Evolutionary conservation across 2,329 filamentous ascomycete species (phyloP), one percentile per base, ranked within the genome.

Genomic region (Colletotrichum spinosum): DNA sequence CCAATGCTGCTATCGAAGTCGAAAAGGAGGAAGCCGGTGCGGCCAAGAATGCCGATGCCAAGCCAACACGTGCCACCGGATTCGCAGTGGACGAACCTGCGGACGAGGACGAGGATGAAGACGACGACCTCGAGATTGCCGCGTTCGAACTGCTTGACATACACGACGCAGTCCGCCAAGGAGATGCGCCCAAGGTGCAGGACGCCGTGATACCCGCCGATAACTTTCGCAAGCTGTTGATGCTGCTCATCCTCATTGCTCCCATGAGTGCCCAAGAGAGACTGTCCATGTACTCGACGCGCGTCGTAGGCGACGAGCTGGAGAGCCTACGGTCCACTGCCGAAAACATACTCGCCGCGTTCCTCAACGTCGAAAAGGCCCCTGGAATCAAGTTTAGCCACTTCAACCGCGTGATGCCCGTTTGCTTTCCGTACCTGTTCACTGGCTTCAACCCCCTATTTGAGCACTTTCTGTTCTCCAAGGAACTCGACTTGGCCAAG

Each of bases 401-500:
- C 44, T 92, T 92, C 77, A 84, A 85, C 72, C 78, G 79, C 6
- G 82, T 90, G 38, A 79, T 92, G 59, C 84, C 87, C 9, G 78
- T 82, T 38, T 85, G 85, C 50, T 83, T 90, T 56, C 90, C 90
- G 1, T 88, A 87, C 70, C 77, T 94, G 1, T 92, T 94, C 72
- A 80, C 85, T 57, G 88, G 90, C 0, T 84, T 93, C 68, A 88
- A 86, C 67, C 83, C 88, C 1, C 78, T 94, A 1, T 93, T 93
- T 73, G 90, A 92, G 69, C 89, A 90, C 72, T 93, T 94, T 69
- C 82, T 93, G 34, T 94, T 93, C 70, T 90, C 89, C 34, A 90
- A 89, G 70, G 89, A 90, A 68, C 80, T 93, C 25, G 88, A 92
- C 69, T 85, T 92, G 56, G 87, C 86, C 3, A 88, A 85, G 72